Conservation (phyloP, 768 basidiomycete species). For the Leccinellum luteum region DNA sequence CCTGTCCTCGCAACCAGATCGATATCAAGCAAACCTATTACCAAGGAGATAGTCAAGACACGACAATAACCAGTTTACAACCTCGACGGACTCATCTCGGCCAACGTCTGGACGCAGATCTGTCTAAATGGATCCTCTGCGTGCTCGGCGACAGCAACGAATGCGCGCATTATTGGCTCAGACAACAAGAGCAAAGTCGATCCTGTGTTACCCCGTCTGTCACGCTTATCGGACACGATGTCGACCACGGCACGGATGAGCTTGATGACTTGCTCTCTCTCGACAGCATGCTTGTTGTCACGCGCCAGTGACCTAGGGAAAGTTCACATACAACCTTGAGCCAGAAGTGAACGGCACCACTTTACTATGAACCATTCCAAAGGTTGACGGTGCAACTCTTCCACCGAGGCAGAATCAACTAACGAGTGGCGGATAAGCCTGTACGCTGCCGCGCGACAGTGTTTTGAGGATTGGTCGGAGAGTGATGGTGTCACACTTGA, state of each 20-base stretch:
- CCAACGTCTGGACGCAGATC: conserved; percentile 81
- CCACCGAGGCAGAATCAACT: conserved; percentile 70
- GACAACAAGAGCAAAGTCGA: conserved; percentile 59
- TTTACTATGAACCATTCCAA: conserved; percentile 91
- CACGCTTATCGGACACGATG: conserved; percentile 60
- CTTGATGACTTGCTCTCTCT: conserved; percentile 91
- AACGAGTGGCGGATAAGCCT: conserved; percentile 77
- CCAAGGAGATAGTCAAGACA: conserved; percentile 8
- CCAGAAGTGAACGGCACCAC: conserved; percentile 40
- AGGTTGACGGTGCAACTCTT: conserved; percentile 56
- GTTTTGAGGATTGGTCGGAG: conserved; percentile 68
- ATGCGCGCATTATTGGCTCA: conserved; percentile 76
- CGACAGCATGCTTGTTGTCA: conserved; percentile 77
- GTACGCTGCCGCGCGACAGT: conserved; percentile 80
- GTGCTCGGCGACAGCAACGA: conserved; percentile 93
- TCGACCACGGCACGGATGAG: conserved; percentile 82
- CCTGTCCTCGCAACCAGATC: conserved; percentile 77
- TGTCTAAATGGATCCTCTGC: conserved; percentile 84
- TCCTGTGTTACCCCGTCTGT: conserved; percentile 38
- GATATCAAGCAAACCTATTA: conserved; percentile 81
- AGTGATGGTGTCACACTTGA: conserved; percentile 74
- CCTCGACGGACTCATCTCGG: conserved; percentile 74
- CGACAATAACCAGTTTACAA: conserved; percentile 5
- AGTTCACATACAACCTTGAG: conserved; percentile 3
- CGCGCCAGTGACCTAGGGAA: conserved; percentile 70